Evolutionary conservation across 768 basidiomycete genomes (phyloP).

Genomic region (Obba rivulosa): DNA sequence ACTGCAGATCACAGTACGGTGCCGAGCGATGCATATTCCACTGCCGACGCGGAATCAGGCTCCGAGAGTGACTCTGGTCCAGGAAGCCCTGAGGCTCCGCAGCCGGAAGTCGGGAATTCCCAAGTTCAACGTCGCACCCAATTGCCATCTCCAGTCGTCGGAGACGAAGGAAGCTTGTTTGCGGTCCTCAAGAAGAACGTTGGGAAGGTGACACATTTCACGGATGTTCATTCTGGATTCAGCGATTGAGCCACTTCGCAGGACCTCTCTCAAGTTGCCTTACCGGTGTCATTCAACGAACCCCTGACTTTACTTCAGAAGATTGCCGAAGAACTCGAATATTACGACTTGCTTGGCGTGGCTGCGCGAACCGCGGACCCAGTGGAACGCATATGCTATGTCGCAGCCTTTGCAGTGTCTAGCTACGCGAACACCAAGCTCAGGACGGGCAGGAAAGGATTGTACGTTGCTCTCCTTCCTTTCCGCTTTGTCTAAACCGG

Average conservation of each 20-base stretch:
- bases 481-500: not conserved
- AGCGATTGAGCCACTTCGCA: conserved; percentile 22
- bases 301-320: conserved; percentile 80
- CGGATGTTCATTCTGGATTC: not conserved
- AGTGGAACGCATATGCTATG: conserved; percentile 63
- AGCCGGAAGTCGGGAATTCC: conserved; percentile 3
- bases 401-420: conserved; percentile 84
- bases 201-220: conserved; percentile 55
- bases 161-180: conserved; percentile 80
- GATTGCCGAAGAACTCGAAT: conserved; percentile 81
- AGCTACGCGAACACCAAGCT: conserved; percentile 77
- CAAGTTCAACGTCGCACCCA: conserved; percentile 46
- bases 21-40: conserved; percentile 34
- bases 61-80: conserved; percentile 32
- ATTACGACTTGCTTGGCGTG: conserved; percentile 60
- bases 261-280: conserved; percentile 78
- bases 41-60: conserved; percentile 49
- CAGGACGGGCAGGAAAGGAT: conserved; percentile 81
- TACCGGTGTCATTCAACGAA: conserved; percentile 91
- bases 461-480: conserved; percentile 45
- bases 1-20: conserved; percentile 14
- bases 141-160: conserved; percentile 54
- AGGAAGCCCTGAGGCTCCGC: not conserved
- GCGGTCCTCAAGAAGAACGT: conserved; percentile 83
- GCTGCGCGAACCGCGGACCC: conserved; percentile 56